Percentiles rank a stretch among this genome's conserved stretches.
These are phyloP conservation scores for Parastagonospora avenae DNA, from an alignment of 2,329 filamentous ascomycete species.

Conservation along the genomic window DNA sequence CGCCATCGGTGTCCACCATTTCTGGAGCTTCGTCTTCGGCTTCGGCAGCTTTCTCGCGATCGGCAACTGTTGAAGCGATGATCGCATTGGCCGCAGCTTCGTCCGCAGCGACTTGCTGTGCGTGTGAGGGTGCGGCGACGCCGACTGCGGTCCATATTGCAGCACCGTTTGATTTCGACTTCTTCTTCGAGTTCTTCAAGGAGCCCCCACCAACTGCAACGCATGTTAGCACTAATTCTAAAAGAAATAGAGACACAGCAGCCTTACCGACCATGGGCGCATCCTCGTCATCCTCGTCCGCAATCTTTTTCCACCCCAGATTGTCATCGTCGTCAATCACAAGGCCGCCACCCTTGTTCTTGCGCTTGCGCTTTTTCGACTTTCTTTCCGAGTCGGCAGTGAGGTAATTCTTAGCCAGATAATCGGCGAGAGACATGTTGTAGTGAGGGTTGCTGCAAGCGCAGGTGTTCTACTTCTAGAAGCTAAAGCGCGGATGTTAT, in stretches of 20 bases:
- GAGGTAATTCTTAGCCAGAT: slow-evolving; percentile 91
- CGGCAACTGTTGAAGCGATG: slow-evolving; percentile 72
- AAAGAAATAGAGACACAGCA: slow-evolving; percentile 8
- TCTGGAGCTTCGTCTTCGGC: slow-evolving; percentile 51
- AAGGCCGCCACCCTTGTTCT: slow-evolving; percentile 49
- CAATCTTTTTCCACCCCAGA: slow-evolving; percentile 56
- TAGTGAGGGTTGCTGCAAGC: slow-evolving; percentile 9
- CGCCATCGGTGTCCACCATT: slow-evolving; percentile 43
- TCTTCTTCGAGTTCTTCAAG: slow-evolving; percentile 66
- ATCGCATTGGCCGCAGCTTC: slow-evolving; percentile 76
- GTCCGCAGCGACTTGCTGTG: slow-evolving; percentile 71
- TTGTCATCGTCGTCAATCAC: slow-evolving; percentile 60
- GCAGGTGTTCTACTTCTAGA: slow-evolving; percentile 5
- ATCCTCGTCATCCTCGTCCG: slow-evolving; percentile 62
- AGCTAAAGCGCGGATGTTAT: slow-evolving; percentile 1
- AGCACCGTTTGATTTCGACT: slow-evolving; percentile 38
- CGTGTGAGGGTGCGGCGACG: slow-evolving; percentile 54
- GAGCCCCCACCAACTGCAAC: slow-evolving; percentile 40
- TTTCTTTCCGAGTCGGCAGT: slow-evolving; percentile 64
- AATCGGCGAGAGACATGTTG: slow-evolving; percentile 73
- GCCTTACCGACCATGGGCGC: slow-evolving; percentile 49
- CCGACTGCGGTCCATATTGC: slow-evolving; percentile 73
- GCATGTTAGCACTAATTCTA: slow-evolving; percentile 17
- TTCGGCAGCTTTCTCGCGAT: slow-evolving; percentile 57
- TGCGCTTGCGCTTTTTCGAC: slow-evolving; percentile 59